Evolutionary conservation across 164 flowering plant genomes (phyloP), one percentile per base, ranked within the genome.

Genomic region (Stephania yunnanensis): DNA sequence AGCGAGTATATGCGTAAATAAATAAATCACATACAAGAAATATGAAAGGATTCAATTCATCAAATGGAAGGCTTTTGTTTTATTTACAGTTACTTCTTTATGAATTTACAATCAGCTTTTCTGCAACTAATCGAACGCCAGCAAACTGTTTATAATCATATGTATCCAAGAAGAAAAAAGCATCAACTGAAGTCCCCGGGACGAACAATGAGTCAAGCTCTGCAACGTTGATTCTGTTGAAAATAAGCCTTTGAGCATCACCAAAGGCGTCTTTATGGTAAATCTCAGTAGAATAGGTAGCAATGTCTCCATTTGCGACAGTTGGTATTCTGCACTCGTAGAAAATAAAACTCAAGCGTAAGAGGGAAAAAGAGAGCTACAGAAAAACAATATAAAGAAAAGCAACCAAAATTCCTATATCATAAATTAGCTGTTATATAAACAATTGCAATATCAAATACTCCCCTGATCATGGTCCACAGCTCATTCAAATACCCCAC

Each of bases 81-180:
- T 70, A 15, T 63, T 63, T 64, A 70, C 70, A 70, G 19, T 46
- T 13, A 71, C 76, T 67, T 71, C 73, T 68, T 77, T 66, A 83
- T 12, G 82, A 81, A 65, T 82, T 81, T 46, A 89, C 71, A 31
- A 81, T 79, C 80, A 89, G 73, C 75, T 83, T 86, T 20, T 86
- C 85, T 0, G 83, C 83, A n/a, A 83, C 85, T 71, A 83, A 58
- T 52, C 94, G 85, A 63, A 95, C 87, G 74, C 98, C 97, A 36
- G 97, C 94, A 78, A 63, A 78, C 80, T 88, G 90, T 71, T 85
- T 92, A 81, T 87, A 93, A 83, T 90, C 97, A 75, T 90, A 95
- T 44, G 84, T 82, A 71, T 86, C 97, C 76, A 95, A 71, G 68
- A 90, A 83, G 81, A 95, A 82, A 76, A 74, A 89, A 20, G 89